Percentiles rank a stretch among this genome's conserved stretches.
phyloP scores from a whole-genome alignment of 78 protist genomes.

The Salpingoeca rosetta region DNA sequence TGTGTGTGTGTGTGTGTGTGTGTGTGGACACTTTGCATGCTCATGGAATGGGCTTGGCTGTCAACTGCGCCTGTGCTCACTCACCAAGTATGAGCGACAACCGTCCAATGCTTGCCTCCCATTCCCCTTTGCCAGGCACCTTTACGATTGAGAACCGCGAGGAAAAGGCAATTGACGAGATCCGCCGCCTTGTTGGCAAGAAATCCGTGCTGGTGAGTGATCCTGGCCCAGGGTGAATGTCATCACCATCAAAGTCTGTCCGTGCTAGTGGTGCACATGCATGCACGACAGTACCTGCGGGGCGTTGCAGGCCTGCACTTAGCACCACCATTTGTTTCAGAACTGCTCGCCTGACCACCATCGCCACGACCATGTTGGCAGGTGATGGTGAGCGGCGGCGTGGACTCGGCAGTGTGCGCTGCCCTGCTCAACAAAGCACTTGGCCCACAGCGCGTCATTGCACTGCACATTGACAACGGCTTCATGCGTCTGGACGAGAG shows the following conservation, averaged over 20 bases:
- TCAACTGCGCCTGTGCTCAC: too few relatives aligned
- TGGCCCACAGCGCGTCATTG: slow-evolving; percentile 67
- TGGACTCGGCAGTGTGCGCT: slow-evolving; percentile 87
- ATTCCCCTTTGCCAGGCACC: too few relatives aligned
- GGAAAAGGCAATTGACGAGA: slow-evolving; percentile 45
- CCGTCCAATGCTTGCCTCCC: too few relatives aligned
- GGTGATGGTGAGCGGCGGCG: slow-evolving; percentile 88
- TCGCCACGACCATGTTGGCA: slow-evolving; percentile 50
- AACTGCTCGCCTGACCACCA: background rate
- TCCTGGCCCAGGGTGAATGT: too few relatives aligned
- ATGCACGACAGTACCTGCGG: too few relatives aligned
- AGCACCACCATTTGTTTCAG: background rate
- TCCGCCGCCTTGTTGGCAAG: slow-evolving; percentile 30
- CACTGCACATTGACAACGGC: slow-evolving; percentile 86
- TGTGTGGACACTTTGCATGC: background rate
- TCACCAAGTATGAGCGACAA: too few relatives aligned
- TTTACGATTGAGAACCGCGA: slow-evolving; percentile 57
- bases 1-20: too few relatives aligned
- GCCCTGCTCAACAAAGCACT: slow-evolving; percentile 80
- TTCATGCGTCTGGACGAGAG: slow-evolving; percentile 75
- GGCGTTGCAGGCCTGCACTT: too few relatives aligned
- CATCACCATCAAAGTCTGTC: too few relatives aligned
- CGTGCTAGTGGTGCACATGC: too few relatives aligned
- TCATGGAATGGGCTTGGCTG: background rate
- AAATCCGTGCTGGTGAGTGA: background rate